These are phyloP conservation scores for Ascochyta pisi DNA, from an alignment of 2,329 filamentous ascomycete genomes.

Conservation along the genomic window DNA sequence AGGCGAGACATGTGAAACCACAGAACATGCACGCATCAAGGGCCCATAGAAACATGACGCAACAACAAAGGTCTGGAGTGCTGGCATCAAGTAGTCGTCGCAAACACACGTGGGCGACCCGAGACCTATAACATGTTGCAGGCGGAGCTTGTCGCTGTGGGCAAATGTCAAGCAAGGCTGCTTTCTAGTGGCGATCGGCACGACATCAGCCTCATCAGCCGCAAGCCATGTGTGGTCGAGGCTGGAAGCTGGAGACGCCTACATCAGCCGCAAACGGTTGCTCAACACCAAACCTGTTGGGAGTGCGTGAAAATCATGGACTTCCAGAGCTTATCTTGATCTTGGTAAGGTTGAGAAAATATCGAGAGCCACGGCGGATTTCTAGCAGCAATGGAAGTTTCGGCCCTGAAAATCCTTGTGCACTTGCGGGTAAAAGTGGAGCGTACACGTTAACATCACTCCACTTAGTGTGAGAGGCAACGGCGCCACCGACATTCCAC, in stretches of 20 bases:
- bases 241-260: conserved; percentile 2
- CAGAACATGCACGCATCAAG: background rate
- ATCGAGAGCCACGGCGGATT: background rate
- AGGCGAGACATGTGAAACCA: conserved; percentile 1
- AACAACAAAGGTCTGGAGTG: background rate
- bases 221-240: background rate
- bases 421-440: conserved; percentile 35
- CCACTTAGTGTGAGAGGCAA: conserved; percentile 29
- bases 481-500: conserved; percentile 29
- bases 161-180: background rate
- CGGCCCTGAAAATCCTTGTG: conserved; percentile 35
- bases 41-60: background rate
- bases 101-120: conserved; percentile 1
- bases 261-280: conserved; percentile 1
- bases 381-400: conserved; percentile 11
- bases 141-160: background rate
- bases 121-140: background rate
- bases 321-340: conserved; percentile 12
- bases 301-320: background rate
- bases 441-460: conserved; percentile 31
- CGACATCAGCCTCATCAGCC: conserved; percentile 4
- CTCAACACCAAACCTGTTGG: conserved; percentile 2
- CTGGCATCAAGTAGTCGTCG: background rate
- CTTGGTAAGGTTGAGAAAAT: conserved; percentile 5
- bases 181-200: background rate